phyloP scores from a whole-genome alignment of 2,329 filamentous ascomycete genomes.

The Apiospora aurea region DNA sequence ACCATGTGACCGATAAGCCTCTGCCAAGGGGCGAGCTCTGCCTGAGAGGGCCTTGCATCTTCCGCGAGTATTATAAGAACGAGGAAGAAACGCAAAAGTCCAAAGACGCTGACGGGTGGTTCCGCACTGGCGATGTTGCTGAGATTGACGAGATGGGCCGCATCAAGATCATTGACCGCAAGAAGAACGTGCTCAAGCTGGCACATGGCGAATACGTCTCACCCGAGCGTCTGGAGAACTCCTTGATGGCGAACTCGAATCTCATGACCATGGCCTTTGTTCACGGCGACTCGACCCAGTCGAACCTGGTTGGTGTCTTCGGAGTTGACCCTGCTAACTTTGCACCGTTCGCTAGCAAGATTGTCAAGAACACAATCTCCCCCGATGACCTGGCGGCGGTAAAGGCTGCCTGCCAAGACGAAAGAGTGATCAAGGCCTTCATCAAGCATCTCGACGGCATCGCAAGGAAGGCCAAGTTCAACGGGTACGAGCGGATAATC shows the following conservation, averaged over 20 bases:
- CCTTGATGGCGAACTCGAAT: slow-evolving; percentile 82
- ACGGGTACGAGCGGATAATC: slow-evolving; percentile 85
- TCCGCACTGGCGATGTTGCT: slow-evolving; percentile 93
- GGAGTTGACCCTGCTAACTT: slow-evolving; percentile 87
- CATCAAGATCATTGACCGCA: slow-evolving; percentile 92
- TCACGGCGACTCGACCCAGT: slow-evolving; percentile 86
- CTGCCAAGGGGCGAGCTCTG: slow-evolving; percentile 90
- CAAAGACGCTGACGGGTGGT: slow-evolving; percentile 91
- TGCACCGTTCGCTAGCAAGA: slow-evolving; percentile 78
- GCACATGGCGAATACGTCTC: slow-evolving; percentile 98
- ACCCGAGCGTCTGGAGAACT: slow-evolving; percentile 95
- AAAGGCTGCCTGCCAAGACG: slow-evolving; percentile 70
- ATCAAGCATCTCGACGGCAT: slow-evolving; percentile 80
- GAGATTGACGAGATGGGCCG: slow-evolving; percentile 85
- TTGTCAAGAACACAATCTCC: slow-evolving; percentile 72
- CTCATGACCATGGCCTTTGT: slow-evolving; percentile 85
- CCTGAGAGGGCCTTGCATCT: slow-evolving; percentile 79
- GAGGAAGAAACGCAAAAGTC: slow-evolving; percentile 84
- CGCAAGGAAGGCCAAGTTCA: slow-evolving; percentile 85
- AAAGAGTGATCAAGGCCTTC: slow-evolving; percentile 76
- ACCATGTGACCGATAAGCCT: slow-evolving; percentile 85
- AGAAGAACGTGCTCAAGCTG: slow-evolving; percentile 99
- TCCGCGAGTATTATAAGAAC: slow-evolving; percentile 90
- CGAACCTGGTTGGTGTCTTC: slow-evolving; percentile 84
- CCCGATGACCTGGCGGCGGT: slow-evolving; percentile 72